Percentiles rank a stretch among this genome's conserved stretches.
These are phyloP conservation scores for Leavenworthia alabamica DNA, from an alignment of 345 rosid species.

Conservation along the genomic window DNA sequence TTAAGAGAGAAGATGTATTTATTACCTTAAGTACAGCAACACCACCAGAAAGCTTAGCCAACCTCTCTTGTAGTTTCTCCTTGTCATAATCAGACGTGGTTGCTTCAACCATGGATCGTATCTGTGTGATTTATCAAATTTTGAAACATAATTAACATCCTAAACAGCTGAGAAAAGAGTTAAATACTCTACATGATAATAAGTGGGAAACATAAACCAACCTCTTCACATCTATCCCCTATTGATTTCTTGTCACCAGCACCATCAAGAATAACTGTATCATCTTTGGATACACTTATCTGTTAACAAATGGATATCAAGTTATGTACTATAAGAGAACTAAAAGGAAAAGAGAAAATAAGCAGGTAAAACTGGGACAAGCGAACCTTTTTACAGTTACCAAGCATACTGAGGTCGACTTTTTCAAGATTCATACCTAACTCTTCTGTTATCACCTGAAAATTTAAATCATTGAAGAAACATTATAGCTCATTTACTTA, in stretches of 20 bases:
- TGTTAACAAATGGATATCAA: conserved; percentile 19
- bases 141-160: not conserved
- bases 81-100: conserved; percentile 93
- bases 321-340: not conserved
- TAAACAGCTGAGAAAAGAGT: not conserved
- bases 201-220: conserved; percentile 17
- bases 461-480: not conserved
- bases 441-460: conserved; percentile 86
- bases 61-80: conserved; percentile 89
- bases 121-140: conserved; percentile 33
- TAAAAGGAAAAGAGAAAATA: not conserved
- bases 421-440: conserved; percentile 92
- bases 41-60: conserved; percentile 95
- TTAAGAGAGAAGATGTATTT: conserved; percentile 15
- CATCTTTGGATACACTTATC: conserved; percentile 89
- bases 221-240: conserved; percentile 91
- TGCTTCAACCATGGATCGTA: conserved; percentile 59
- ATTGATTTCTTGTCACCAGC: conserved; percentile 84
- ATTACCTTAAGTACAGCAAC: conserved; percentile 92
- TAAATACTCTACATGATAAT: not conserved
- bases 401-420: conserved; percentile 75
- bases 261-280: conserved; percentile 87
- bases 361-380: not conserved
- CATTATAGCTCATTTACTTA: not conserved
- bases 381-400: conserved; percentile 83